These are phyloP conservation scores for Prunus mongolica DNA, from an alignment of 306 rosid genomes.

Conservation along the genomic window DNA sequence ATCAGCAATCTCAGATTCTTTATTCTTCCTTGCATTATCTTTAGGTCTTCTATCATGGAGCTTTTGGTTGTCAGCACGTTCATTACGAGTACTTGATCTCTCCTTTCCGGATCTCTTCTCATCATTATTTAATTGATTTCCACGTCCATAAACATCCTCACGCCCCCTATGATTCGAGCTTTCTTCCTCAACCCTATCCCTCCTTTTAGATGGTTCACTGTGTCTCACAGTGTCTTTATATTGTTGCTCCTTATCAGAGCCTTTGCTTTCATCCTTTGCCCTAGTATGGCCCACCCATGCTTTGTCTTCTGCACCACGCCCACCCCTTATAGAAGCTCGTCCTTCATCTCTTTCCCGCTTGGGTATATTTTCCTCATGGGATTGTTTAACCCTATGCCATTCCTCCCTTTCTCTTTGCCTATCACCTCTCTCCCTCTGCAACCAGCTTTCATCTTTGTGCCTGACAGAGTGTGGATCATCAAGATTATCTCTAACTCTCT, in stretches of 20 bases:
- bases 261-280: conserved; percentile 66
- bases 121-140: conserved; percentile 55
- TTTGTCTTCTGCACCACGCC: conserved; percentile 75
- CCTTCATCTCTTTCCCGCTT: conserved; percentile 92
- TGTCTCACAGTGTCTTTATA: conserved; percentile 62
- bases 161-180: conserved; percentile 68
- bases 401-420: conserved; percentile 86
- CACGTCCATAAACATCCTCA: conserved; percentile 59
- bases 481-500: conserved; percentile 62
- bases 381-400: conserved; percentile 75
- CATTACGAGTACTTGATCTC: conserved; percentile 69
- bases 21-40: conserved; percentile 71
- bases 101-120: conserved; percentile 81
- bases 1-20: conserved; percentile 59
- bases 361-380: conserved; percentile 69
- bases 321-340: conserved; percentile 62
- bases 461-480: conserved; percentile 71
- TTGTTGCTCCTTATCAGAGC: conserved; percentile 72
- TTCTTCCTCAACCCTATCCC: conserved; percentile 71
- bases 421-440: conserved; percentile 72
- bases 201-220: conserved; percentile 69
- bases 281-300: conserved; percentile 66
- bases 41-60: conserved; percentile 63
- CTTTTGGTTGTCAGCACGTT: conserved; percentile 66
- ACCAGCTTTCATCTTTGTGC: conserved; percentile 80